Conservation (phyloP, 495 filamentous ascomycete genomes). For the Entonaema liquescens region DNA sequence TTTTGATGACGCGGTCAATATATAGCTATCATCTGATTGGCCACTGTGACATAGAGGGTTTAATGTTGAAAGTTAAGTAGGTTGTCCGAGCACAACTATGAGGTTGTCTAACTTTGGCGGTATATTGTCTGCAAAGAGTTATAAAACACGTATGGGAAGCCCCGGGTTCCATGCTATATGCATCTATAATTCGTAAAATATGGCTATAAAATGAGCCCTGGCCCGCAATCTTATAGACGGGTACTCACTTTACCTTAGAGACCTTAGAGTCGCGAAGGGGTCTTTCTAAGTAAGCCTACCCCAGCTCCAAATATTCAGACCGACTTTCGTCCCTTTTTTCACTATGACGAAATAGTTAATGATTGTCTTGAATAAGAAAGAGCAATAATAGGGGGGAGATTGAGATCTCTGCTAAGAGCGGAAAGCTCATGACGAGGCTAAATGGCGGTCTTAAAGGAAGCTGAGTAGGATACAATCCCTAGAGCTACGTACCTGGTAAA, state of each 20-base stretch:
- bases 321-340: constrained; percentile 53
- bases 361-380: neutral
- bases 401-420: neutral
- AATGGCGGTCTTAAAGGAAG: neutral
- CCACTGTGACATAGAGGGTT: neutral
- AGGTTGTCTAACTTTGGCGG: neutral
- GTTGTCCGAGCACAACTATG: neutral
- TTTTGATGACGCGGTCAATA: neutral
- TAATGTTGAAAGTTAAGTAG: neutral
- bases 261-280: neutral
- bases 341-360: constrained; percentile 38
- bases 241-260: neutral
- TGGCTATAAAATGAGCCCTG: neutral
- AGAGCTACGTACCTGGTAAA: constrained; percentile 44
- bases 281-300: constrained; percentile 35
- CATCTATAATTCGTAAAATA: neutral
- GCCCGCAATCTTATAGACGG: neutral
- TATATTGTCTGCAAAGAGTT: neutral
- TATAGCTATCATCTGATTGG: neutral
- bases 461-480: neutral
- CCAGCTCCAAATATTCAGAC: constrained; percentile 61
- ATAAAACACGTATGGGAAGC: neutral
- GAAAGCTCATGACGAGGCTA: neutral
- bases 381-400: neutral
- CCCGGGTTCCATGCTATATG: neutral